A percentile compares a stretch with the other conserved stretches of the same genome.
Conservation (phyloP, 805 yeast genomes). For the Dipodascus albidus region DNA sequence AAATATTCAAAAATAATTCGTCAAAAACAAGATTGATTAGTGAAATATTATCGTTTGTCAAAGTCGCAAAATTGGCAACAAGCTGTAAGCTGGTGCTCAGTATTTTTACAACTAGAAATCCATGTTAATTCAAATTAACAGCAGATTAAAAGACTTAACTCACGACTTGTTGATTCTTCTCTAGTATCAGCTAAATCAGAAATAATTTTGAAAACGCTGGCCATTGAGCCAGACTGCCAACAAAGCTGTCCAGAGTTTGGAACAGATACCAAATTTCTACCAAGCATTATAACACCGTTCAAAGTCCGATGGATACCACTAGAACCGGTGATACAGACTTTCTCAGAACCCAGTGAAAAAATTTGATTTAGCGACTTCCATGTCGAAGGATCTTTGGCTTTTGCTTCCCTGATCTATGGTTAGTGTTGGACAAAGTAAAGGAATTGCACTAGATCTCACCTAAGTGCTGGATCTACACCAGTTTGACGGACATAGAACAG, state of each 20-base stretch:
- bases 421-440: neutral
- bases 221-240: slow-evolving; percentile 12
- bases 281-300: slow-evolving; percentile 38
- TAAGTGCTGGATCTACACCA: neutral
- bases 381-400: neutral
- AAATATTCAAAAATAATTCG: neutral
- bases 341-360: neutral
- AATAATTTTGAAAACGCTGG: neutral
- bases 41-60: slow-evolving; percentile 1
- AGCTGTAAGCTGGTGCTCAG: slow-evolving; percentile 6
- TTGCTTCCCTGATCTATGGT: neutral
- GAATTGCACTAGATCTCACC: too few relatives aligned
- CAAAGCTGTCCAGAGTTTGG: slow-evolving; percentile 22
- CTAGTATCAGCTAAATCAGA: neutral
- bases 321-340: neutral
- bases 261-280: slow-evolving; percentile 34
- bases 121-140: too few relatives aligned
- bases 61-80: slow-evolving; percentile 7
- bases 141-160: too few relatives aligned
- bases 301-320: slow-evolving; percentile 10
- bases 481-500: neutral
- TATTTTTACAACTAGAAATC: slow-evolving; percentile 6
- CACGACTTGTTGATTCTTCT: too few relatives aligned
- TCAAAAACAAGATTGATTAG: neutral
- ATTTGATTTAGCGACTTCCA: neutral